A percentile compares a stretch with the other conserved stretches of the same genome.
These are phyloP conservation scores for Luffa aegyptiaca DNA, from an alignment of 306 rosid genomes.

Conservation along the genomic window DNA sequence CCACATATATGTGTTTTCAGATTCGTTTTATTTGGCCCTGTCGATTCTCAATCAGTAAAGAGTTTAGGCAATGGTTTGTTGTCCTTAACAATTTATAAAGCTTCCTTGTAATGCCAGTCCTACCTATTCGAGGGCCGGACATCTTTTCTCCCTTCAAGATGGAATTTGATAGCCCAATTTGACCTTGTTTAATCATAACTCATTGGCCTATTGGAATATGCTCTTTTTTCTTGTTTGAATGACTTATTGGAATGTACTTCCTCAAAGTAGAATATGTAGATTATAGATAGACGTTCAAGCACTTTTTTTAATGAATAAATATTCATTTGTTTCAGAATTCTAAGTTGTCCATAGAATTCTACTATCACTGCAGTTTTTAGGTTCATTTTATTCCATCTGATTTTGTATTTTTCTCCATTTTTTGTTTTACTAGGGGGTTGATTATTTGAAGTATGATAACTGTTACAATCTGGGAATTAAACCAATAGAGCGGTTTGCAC, in stretches of 20 bases:
- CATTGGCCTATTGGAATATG: not conserved
- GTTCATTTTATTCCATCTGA: constrained; percentile 4
- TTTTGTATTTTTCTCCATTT: not conserved
- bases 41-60: not conserved
- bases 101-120: not conserved
- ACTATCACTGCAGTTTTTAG: not conserved
- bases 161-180: not conserved
- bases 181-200: not conserved
- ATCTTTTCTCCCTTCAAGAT: not conserved
- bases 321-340: not conserved
- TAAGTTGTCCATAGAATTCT: not conserved
- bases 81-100: not conserved
- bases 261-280: not conserved
- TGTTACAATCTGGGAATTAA: constrained; percentile 79
- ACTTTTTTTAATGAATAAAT: not conserved
- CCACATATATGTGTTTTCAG: not conserved
- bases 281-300: not conserved
- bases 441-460: constrained; percentile 95
- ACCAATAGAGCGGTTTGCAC: constrained; percentile 54
- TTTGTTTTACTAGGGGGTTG: constrained; percentile 44
- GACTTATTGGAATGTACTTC: not conserved
- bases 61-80: not conserved
- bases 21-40: not conserved
- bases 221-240: not conserved
- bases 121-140: not conserved